Conservation (phyloP, 805 yeast genomes). For the Novakomyces olei region DNA sequence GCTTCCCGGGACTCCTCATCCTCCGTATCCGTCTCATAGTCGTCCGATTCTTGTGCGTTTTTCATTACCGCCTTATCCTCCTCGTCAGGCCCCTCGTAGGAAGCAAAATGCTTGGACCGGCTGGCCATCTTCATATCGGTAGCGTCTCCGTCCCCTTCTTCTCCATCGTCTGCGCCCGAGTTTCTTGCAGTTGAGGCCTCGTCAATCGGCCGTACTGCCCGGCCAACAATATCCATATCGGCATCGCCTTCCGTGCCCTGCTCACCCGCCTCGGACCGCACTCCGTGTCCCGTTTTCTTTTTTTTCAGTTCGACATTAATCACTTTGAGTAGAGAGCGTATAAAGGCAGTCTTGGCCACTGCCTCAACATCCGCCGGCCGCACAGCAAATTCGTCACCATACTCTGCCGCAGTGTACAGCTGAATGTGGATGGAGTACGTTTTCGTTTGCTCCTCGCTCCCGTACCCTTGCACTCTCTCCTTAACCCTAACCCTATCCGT, state of each 20-base stretch:
- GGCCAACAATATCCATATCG: conserved; percentile 16
- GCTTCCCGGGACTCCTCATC: conserved; percentile 10
- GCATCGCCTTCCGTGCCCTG: conserved; percentile 10
- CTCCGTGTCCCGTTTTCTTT: no score
- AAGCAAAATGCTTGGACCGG: conserved; percentile 64
- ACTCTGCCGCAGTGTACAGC: conserved; percentile 57
- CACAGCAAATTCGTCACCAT: conserved; percentile 73
- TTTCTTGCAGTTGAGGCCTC: conserved; percentile 32
- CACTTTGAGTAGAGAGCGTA: conserved; percentile 19
- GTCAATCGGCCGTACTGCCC: conserved; percentile 14
- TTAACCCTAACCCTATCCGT: conserved; percentile 66
- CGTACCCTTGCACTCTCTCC: conserved; percentile 57
- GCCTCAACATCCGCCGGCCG: conserved; percentile 54
- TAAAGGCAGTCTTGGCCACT: conserved; percentile 41
- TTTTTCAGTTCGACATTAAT: neutral
- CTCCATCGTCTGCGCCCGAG: conserved; percentile 14
- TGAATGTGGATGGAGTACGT: conserved; percentile 52
- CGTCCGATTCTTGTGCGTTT: conserved; percentile 56
- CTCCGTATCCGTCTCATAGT: conserved; percentile 33
- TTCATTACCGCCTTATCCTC: conserved; percentile 82
- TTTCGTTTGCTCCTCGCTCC: conserved; percentile 30
- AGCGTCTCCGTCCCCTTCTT: conserved; percentile 31
- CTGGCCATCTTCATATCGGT: conserved; percentile 36
- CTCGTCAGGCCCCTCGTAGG: conserved; percentile 88
- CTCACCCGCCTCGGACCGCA: no score